Conservation (phyloP, 305 asterid genomes). For the Salvia sclarea region DNA sequence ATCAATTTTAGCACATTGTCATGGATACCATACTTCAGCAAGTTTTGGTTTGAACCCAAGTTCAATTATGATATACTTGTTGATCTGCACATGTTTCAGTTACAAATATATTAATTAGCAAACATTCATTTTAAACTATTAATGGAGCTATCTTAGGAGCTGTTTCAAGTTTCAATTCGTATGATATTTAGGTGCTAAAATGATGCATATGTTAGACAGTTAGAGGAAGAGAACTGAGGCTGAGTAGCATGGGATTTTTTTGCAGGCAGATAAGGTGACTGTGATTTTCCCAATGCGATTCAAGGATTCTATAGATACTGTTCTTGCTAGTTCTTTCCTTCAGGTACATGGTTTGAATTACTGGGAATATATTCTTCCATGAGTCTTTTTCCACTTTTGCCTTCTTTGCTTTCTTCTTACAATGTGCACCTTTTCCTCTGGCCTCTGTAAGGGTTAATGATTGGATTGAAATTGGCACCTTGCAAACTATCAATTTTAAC, state of each 20-base stretch:
- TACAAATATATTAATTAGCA: slow-evolving; percentile 7
- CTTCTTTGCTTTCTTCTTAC: background rate
- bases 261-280: slow-evolving; percentile 77
- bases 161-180: slow-evolving; percentile 20
- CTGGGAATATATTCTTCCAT: slow-evolving; percentile 17
- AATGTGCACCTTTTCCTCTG: slow-evolving; percentile 2
- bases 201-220: slow-evolving; percentile 1
- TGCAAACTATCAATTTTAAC: background rate
- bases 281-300: slow-evolving; percentile 88
- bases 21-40: background rate
- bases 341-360: slow-evolving; percentile 52
- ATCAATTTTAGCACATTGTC: slow-evolving; percentile 26
- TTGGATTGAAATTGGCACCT: slow-evolving; percentile 5
- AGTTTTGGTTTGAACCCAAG: background rate
- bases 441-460: slow-evolving; percentile 8
- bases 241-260: slow-evolving; percentile 37
- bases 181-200: slow-evolving; percentile 23
- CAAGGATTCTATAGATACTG: slow-evolving; percentile 78
- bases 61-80: background rate
- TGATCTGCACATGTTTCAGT: slow-evolving; percentile 21
- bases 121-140: slow-evolving; percentile 6
- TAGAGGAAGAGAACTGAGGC: slow-evolving; percentile 26
- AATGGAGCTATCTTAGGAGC: slow-evolving; percentile 19
- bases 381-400: slow-evolving; percentile 12
- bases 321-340: slow-evolving; percentile 93